phyloP scores from a whole-genome alignment of 2,329 filamentous ascomycete species.

The Botrytis squamosa region DNA sequence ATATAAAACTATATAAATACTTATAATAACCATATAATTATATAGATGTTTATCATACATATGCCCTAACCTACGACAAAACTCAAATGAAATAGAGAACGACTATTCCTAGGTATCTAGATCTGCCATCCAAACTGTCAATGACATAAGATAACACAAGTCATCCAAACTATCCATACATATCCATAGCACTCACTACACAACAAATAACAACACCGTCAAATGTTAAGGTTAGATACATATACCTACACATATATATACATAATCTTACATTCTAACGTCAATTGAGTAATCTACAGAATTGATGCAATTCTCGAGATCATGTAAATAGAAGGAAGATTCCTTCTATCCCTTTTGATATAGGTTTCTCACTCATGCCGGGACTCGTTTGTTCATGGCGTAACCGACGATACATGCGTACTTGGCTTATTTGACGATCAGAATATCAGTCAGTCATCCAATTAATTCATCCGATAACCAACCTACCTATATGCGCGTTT shows the following conservation, averaged over 20 bases:
- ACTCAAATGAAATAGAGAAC: not conserved
- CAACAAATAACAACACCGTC: not conserved
- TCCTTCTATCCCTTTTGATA: not conserved
- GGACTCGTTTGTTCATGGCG: not conserved
- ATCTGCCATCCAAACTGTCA: not conserved
- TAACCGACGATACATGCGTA: not conserved
- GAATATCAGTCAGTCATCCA: not conserved
- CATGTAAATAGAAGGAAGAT: fast-evolving
- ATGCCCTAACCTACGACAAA: not conserved
- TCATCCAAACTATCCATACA: not conserved
- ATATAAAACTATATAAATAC: no score
- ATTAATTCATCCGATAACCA: not conserved
- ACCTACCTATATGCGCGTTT: not conserved
- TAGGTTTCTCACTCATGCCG: not conserved
- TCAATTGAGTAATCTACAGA: not conserved
- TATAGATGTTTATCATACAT: not conserved
- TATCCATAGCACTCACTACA: not conserved
- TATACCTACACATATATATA: no score
- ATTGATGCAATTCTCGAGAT: not conserved
- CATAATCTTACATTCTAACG: not conserved
- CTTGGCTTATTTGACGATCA: not conserved
- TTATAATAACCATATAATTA: not conserved
- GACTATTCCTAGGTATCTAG: no score
- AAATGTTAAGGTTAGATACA: not conserved
- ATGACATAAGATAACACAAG: not conserved